These are phyloP conservation scores for Parascedosporium putredinis DNA, from an alignment of 2,329 filamentous ascomycete species.

Conservation along the genomic window DNA sequence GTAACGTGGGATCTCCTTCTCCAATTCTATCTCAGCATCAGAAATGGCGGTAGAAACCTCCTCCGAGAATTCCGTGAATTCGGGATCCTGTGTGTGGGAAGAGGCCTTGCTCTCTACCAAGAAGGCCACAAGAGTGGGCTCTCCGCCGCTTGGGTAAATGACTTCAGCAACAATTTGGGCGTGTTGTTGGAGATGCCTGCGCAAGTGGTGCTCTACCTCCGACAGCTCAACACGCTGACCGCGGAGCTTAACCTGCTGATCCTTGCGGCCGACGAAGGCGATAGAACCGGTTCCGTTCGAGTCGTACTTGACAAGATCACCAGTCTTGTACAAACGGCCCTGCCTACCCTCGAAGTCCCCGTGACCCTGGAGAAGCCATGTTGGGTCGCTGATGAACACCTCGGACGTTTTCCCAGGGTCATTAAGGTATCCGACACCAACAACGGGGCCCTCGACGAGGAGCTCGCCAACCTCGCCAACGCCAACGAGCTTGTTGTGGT, in stretches of 20 bases:
- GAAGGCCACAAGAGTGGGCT: constrained; percentile 36
- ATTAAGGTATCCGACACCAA: constrained; percentile 51
- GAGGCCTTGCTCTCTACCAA: constrained; percentile 22
- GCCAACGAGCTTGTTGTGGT: constrained; percentile 34
- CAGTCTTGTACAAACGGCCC: constrained; percentile 47
- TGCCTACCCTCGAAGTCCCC: constrained; percentile 23
- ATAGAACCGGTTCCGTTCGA: constrained; percentile 42
- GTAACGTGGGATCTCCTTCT: constrained; percentile 28
- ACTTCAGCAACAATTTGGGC: constrained; percentile 37
- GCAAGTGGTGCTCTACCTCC: constrained; percentile 40
- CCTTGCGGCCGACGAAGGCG: constrained; percentile 51
- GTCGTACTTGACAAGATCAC: constrained; percentile 46
- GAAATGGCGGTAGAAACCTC: constrained; percentile 21
- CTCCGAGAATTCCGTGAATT: constrained; percentile 20
- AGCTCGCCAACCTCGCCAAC: constrained; percentile 41
- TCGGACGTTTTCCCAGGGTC: constrained; percentile 46
- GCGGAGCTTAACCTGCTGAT: constrained; percentile 57
- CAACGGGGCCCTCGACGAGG: constrained; percentile 47
- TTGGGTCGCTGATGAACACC: constrained; percentile 45
- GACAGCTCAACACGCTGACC: constrained; percentile 55
- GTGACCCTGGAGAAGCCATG: constrained; percentile 36
- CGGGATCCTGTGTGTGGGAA: constrained; percentile 14
- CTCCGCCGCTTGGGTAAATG: constrained; percentile 32
- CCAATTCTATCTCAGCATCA: constrained; percentile 21
- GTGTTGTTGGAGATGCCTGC: constrained; percentile 29